Evolutionary conservation across 2,329 filamentous ascomycete species (phyloP).

Genomic region (Colletotrichum shisoi): DNA sequence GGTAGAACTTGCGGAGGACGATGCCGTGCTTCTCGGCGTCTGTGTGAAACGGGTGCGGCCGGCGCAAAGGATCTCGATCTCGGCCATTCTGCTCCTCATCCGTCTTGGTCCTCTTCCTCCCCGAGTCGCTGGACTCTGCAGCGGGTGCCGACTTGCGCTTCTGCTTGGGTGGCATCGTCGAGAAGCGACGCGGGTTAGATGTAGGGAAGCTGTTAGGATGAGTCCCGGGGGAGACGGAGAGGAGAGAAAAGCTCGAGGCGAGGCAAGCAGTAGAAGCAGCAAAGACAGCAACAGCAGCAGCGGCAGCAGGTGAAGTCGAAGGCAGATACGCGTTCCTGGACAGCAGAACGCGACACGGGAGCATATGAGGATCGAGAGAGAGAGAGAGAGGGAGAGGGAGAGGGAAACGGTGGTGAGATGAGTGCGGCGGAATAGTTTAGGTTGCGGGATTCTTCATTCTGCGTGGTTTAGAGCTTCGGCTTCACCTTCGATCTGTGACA

Average conservation of each 20-base stretch:
- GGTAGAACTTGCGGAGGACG: constrained; percentile 79
- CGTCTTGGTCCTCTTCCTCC: constrained; percentile 48
- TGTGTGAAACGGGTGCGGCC: constrained; percentile 57
- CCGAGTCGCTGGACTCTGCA: constrained; percentile 41
- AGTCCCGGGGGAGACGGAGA: neutral
- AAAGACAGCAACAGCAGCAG: neutral
- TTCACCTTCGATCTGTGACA: neutral
- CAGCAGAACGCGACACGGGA: constrained; percentile 24
- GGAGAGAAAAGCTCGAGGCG: neutral
- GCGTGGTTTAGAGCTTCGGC: neutral
- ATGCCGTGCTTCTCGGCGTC: constrained; percentile 65
- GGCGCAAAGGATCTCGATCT: constrained; percentile 52
- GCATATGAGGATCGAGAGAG: neutral
- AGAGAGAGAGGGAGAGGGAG: neutral
- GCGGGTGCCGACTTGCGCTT: constrained; percentile 44
- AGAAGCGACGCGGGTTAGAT: neutral
- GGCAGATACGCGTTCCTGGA: constrained; percentile 18
- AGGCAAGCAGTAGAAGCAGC: neutral
- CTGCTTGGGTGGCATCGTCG: constrained; percentile 45
- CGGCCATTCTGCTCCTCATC: constrained; percentile 34
- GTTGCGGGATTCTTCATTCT: no score
- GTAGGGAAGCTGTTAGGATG: neutral
- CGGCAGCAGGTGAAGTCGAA: neutral
- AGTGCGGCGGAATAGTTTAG: neutral
- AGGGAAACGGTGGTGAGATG: neutral